A percentile compares a stretch with the other conserved stretches of the same genome.
Evolutionary conservation across 345 rosid genomes (phyloP).

Genomic region (Aegle marmelos): DNA sequence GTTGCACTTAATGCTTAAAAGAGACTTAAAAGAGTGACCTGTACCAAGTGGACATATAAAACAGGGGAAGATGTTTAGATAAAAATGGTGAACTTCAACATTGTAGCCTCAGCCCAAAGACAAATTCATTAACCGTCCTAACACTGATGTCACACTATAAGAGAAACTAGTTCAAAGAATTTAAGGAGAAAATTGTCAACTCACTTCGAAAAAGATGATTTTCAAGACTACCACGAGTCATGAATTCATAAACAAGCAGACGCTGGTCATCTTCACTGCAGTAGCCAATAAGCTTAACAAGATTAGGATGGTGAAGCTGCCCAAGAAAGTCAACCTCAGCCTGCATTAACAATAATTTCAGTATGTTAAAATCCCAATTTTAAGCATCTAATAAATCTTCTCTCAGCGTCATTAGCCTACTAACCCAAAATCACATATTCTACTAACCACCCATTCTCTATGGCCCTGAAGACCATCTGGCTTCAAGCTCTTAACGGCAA

Average conservation of each 20-base stretch:
- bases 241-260: constrained; percentile 90
- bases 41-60: background rate
- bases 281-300: constrained; percentile 88
- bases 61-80: background rate
- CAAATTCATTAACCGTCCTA: background rate
- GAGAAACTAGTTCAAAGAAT: constrained; percentile 2
- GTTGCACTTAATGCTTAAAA: no score
- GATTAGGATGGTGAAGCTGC: constrained; percentile 88
- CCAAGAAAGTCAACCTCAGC: constrained; percentile 95
- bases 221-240: constrained; percentile 98
- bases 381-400: constrained; percentile 14
- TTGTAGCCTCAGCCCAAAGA: background rate
- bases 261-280: constrained; percentile 94
- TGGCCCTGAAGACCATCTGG: constrained; percentile 93
- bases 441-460: constrained; percentile 86
- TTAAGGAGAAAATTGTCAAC: constrained; percentile 15
- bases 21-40: background rate
- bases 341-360: constrained; percentile 40
- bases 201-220: constrained; percentile 96
- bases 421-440: constrained; percentile 42
- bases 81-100: background rate
- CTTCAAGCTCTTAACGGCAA: constrained; percentile 83
- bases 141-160: background rate
- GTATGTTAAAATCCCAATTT: constrained; percentile 13
- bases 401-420: constrained; percentile 29